Conservation (phyloP, 208 protist genomes). For the Crithidia acanthocephali region DNA sequence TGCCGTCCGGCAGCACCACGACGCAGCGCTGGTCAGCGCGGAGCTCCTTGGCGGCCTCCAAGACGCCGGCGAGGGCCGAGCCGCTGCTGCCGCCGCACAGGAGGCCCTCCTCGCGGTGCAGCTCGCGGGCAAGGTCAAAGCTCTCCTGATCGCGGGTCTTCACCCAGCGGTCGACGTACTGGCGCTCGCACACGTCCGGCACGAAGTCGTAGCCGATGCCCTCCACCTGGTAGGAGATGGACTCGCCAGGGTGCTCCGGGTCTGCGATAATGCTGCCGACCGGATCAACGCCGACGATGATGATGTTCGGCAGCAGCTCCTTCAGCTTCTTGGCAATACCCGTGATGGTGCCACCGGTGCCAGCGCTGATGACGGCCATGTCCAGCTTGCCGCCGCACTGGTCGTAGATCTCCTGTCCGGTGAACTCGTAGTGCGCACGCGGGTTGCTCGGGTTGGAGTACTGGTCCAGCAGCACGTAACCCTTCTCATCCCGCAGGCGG, state of each 20-base stretch:
- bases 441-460: slow-evolving; percentile 97
- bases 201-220: slow-evolving; percentile 99
- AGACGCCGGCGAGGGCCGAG: slow-evolving; percentile 87
- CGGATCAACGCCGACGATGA: slow-evolving; percentile 97
- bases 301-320: slow-evolving; percentile 65
- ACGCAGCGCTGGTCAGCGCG: slow-evolving; percentile 91
- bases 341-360: slow-evolving; percentile 98
- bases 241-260: slow-evolving; percentile 60
- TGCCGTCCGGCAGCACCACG: slow-evolving; percentile 95
- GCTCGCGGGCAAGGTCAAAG: slow-evolving; percentile 92
- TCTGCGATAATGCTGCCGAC: slow-evolving; percentile 95
- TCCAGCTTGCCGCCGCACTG: slow-evolving; percentile 96
- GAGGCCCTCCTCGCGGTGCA: slow-evolving; percentile 96
- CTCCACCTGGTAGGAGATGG: slow-evolving; percentile 93
- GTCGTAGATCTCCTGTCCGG: slow-evolving; percentile 95
- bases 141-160: slow-evolving; percentile 95
- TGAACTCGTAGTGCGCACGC: slow-evolving; percentile 95
- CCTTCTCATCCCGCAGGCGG: slow-evolving; percentile 93
- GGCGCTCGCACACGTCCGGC: slow-evolving; percentile 93
- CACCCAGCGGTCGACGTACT: slow-evolving; percentile 93
- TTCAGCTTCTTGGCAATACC: slow-evolving; percentile 91
- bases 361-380: slow-evolving; percentile 94
- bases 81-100: slow-evolving; percentile 96
- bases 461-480: slow-evolving; percentile 97
- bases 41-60: slow-evolving; percentile 94